A percentile compares a stretch with the other conserved stretches of the same genome.
Evolutionary conservation across 192 early-diverging fungal genomes (phyloP).

Genomic region (Physocladia obscura): DNA sequence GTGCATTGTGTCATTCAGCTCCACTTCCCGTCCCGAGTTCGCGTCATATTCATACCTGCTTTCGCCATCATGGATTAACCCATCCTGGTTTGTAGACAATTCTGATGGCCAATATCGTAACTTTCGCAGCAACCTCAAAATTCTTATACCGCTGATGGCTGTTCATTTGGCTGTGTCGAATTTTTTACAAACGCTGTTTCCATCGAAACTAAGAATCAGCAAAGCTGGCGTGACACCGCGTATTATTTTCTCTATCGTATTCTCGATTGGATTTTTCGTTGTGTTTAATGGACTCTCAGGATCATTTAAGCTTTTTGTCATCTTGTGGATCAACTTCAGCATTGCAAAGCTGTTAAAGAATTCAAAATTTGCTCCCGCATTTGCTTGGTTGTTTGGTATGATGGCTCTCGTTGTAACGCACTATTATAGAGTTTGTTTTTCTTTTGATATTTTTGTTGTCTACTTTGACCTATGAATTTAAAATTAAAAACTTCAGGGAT

Average conservation of each 20-base stretch:
- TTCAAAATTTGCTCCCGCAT: slow-evolving; percentile 50
- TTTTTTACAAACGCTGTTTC: slow-evolving; percentile 32
- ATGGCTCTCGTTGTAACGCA: slow-evolving; percentile 80
- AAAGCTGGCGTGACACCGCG: slow-evolving; percentile 47
- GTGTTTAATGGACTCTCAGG: slow-evolving; percentile 38
- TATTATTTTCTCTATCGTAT: slow-evolving; percentile 62
- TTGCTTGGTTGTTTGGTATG: slow-evolving; percentile 84
- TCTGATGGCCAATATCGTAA: slow-evolving; percentile 69
- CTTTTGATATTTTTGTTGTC: slow-evolving; percentile 7
- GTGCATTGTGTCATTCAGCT: background rate
- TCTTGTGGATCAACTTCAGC: slow-evolving; percentile 63
- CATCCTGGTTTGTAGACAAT: slow-evolving; percentile 50
- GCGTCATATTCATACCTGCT: background rate
- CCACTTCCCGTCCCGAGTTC: background rate
- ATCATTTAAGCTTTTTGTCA: slow-evolving; percentile 70
- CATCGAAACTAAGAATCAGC: background rate
- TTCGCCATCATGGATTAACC: background rate
- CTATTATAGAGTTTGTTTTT: slow-evolving; percentile 60
- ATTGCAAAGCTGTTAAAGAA: slow-evolving; percentile 53
- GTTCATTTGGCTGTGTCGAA: slow-evolving; percentile 53
- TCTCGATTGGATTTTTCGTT: slow-evolving; percentile 62
- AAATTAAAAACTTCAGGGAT: background rate
- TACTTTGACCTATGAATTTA: background rate
- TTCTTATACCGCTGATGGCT: slow-evolving; percentile 47
- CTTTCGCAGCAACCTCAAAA: slow-evolving; percentile 66